Evolutionary conservation across 805 yeast species (phyloP).

Genomic region (Wickerhamomyces rabaulensis): DNA sequence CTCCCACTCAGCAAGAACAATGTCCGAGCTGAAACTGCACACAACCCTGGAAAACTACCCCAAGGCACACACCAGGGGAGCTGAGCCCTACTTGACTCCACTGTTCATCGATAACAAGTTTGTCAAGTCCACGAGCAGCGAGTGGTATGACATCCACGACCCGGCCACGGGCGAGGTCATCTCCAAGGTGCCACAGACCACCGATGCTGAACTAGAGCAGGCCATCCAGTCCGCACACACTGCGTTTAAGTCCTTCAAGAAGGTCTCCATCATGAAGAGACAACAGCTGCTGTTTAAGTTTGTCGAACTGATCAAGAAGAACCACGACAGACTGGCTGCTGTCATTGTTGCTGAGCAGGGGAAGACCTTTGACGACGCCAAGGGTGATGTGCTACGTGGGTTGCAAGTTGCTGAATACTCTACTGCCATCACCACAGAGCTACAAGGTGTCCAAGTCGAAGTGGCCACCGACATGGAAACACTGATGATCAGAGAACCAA

Average conservation of each 20-base stretch:
- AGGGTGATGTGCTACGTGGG: constrained; percentile 71
- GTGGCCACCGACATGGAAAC: constrained; percentile 76
- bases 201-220: constrained; percentile 54
- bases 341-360: constrained; percentile 69
- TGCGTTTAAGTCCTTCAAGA: constrained; percentile 41
- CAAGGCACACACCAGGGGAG: constrained; percentile 29
- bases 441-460: constrained; percentile 59
- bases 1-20: background rate
- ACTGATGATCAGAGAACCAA: constrained; percentile 61
- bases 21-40: constrained; percentile 21
- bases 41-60: constrained; percentile 36
- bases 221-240: constrained; percentile 62
- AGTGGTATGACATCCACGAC: constrained; percentile 66
- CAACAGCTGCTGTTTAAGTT: constrained; percentile 66
- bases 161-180: constrained; percentile 68
- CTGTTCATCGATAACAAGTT: constrained; percentile 42
- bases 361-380: constrained; percentile 69
- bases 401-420: constrained; percentile 77
- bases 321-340: constrained; percentile 65
- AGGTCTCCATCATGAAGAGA: constrained; percentile 39
- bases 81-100: constrained; percentile 46
- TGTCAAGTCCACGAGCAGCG: constrained; percentile 38
- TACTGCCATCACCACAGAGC: constrained; percentile 57
- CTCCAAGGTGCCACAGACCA: constrained; percentile 64
- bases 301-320: constrained; percentile 55